Conservation (phyloP, 148 eudicot species). For the Amaranthus cruentus region DNA sequence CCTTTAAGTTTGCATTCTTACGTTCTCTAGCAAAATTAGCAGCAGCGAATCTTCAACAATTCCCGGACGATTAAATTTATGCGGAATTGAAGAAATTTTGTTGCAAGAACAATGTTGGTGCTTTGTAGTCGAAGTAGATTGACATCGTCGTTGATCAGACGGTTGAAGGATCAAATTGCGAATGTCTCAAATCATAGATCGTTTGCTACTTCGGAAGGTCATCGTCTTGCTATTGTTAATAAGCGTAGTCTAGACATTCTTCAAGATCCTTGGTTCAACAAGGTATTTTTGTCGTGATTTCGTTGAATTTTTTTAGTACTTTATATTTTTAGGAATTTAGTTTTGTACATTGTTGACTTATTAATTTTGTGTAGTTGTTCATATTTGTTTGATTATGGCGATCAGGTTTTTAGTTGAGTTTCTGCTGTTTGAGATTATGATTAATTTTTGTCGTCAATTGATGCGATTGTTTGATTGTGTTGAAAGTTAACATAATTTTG, state of each 20-base stretch:
- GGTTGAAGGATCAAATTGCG: constrained; percentile 32
- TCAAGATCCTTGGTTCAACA: constrained; percentile 98
- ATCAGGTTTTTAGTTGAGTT: not conserved
- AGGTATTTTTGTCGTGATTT: constrained; percentile 33
- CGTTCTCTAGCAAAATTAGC: not conserved
- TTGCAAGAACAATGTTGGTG: constrained; percentile 17
- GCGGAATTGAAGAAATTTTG: not conserved
- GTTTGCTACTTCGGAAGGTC: constrained; percentile 87
- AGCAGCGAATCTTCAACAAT: not conserved
- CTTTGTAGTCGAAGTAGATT: constrained; percentile 29
- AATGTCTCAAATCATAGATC: constrained; percentile 29
- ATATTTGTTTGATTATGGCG: not conserved
- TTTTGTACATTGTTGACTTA: no score
- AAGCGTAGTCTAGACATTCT: constrained; percentile 93
- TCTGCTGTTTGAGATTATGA: not conserved
- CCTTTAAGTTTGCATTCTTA: not conserved
- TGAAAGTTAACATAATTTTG: not conserved
- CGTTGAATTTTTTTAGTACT: not conserved
- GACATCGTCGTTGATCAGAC: constrained; percentile 50
- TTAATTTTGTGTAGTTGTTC: not conserved
- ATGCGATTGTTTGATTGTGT: not conserved
- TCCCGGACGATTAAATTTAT: not conserved
- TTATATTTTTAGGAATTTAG: no score
- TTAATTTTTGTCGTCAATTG: not conserved
- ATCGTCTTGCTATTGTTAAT: constrained; percentile 76